Base-by-base conservation (phyloP, 208 protist genomes). In the Zelonia costaricensis region DNA sequence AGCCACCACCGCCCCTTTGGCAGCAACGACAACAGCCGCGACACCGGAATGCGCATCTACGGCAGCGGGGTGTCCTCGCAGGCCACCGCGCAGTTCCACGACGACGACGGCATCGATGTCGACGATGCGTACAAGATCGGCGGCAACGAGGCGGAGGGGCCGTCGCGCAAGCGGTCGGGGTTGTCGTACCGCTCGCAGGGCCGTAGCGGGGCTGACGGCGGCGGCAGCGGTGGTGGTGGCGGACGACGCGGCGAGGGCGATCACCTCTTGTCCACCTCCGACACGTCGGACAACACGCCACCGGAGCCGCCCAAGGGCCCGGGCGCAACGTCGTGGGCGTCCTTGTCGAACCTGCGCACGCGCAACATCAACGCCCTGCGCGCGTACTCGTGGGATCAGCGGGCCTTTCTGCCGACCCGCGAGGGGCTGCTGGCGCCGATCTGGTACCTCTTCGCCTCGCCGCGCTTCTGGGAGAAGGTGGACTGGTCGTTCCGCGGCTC, bases 391-490 rank as follows among this genome's bases (percentile, higher is more conserved):
- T 95, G 89, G 86, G 84, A 93, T 38, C 89, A 88, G 47, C 80
- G 89, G 15, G 43, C 79, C 7, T 84, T 81, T 25, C 60, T 93
- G 54, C 89, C 89, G 18, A 38, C 68, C 13, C 70, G 54, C 3
- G 44, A 63, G 16, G 82, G 86, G n/a, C 73, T 79, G 39, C 55
- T 83, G 1, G 73, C 74, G 6, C 54, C 63, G 43, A 43, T 65
- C 38, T 91, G 87, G 52, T 53, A 75, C 39, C 66, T 92, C 36
- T 73, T 92, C 51, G 77, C 84, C 43, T 83, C 85, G 9, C 86
- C 89, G 23, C 81, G 87, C 25, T 82, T 95, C 35, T 91, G 84
- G 85, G 85, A 93, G 62, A 92, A 92, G 75, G 43, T 92, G 20
- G 86, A 92, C 59, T 95, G 85, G 84, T 71, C 89, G 12, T 43